Percentiles rank a stretch among this genome's conserved stretches.
These are phyloP conservation scores for Flaveria sonorensis DNA, from an alignment of 129 eudicot genomes.

Conservation along the genomic window DNA sequence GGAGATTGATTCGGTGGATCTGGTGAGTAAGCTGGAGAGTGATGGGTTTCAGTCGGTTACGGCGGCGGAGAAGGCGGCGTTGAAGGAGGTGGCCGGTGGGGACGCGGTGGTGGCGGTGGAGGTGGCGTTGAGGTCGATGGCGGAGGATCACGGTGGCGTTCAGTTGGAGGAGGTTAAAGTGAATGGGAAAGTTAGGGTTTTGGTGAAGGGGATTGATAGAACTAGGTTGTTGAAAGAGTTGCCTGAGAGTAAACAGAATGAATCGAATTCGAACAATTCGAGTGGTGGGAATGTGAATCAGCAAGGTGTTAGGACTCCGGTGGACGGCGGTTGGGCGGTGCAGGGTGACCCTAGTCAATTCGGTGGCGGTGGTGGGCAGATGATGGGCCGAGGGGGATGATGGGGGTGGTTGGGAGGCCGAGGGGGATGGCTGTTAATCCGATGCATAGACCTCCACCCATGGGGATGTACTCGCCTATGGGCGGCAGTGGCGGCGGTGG, in stretches of 20 bases:
- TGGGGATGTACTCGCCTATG: constrained; percentile 51
- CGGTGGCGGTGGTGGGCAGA: constrained; percentile 39
- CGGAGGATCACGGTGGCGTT: constrained; percentile 84
- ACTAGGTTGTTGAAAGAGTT: constrained; percentile 74
- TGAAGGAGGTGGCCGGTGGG: constrained; percentile 67
- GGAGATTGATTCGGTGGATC: constrained; percentile 74
- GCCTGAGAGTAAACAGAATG: constrained; percentile 62
- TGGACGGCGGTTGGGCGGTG: constrained; percentile 57
- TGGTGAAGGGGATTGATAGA: constrained; percentile 85
- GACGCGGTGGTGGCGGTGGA: constrained; percentile 76
- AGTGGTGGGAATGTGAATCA: constrained; percentile 33
- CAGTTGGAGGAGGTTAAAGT: constrained; percentile 62
- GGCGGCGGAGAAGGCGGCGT: constrained; percentile 62
- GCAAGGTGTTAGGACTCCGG: constrained; percentile 41
- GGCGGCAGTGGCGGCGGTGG: constrained; percentile 29
- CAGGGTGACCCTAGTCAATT: constrained; percentile 47
- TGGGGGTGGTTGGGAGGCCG: constrained; percentile 62
- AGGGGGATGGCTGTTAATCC: constrained; percentile 71
- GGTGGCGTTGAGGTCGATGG: constrained; percentile 78
- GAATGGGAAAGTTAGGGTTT: constrained; percentile 77
- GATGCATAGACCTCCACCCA: constrained; percentile 58
- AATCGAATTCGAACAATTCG: constrained; percentile 35
- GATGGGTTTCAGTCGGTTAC: constrained; percentile 48
- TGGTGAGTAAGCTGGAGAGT: constrained; percentile 75
- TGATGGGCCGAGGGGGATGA: constrained; percentile 60